A percentile compares a stretch with the other conserved stretches of the same genome.
Conservation (phyloP, 202 grass and related monocot genomes). For the Panicum virgatum region DNA sequence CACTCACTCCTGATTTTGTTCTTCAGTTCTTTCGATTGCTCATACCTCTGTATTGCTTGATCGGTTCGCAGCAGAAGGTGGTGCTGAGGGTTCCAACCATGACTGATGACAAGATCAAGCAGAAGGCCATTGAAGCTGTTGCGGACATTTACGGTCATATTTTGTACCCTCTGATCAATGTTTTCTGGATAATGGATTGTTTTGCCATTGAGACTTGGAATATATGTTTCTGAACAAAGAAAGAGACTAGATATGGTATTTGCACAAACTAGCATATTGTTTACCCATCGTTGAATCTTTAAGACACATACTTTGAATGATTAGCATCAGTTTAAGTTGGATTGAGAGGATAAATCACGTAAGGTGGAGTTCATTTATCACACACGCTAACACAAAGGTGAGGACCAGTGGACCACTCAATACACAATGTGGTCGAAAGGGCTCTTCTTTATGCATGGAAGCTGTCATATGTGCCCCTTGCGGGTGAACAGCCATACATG, state of each 20-base stretch:
- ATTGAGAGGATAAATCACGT: constrained; percentile 9
- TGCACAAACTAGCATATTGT: background rate
- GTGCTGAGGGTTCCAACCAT: constrained; percentile 74
- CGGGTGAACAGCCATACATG: constrained; percentile 7
- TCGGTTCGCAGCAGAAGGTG: constrained; percentile 60
- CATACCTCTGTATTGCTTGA: background rate
- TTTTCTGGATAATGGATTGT: background rate
- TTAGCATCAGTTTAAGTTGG: background rate
- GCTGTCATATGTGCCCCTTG: background rate
- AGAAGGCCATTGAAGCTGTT: constrained; percentile 84
- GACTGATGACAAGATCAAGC: constrained; percentile 81
- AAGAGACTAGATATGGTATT: background rate
- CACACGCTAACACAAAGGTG: constrained; percentile 23
- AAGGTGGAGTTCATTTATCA: constrained; percentile 1
- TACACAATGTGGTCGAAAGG: background rate
- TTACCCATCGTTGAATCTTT: background rate
- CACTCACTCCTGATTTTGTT: background rate
- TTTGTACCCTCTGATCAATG: background rate
- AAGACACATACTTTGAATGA: background rate
- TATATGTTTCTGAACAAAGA: background rate
- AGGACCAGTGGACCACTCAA: background rate
- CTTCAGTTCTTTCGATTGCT: background rate
- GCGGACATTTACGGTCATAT: constrained; percentile 72
- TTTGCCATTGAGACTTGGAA: background rate
- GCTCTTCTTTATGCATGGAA: background rate